Conservation (phyloP, 1,139 yeast genomes). For the Sugiyamaella pinicola region DNA sequence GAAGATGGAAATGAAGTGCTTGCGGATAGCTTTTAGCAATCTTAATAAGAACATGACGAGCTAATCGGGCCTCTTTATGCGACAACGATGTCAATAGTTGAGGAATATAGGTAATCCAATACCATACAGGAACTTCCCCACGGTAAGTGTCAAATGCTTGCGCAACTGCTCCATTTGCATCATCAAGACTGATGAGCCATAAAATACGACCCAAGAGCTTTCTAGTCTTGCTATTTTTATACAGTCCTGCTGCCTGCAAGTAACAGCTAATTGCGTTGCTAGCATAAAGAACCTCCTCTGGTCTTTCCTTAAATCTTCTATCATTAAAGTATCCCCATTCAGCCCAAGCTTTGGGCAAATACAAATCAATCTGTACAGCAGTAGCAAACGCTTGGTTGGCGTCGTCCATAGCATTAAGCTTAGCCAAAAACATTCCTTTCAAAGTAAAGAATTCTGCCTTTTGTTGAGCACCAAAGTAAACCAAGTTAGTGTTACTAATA, state of each 20-base stretch:
- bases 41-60: conserved; percentile 81
- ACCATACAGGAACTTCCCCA: conserved; percentile 99
- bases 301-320: conserved; percentile 79
- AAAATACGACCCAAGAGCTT: conserved; percentile 83
- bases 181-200: conserved; percentile 94
- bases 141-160: conserved; percentile 89
- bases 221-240: conserved; percentile 90
- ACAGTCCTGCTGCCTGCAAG: conserved; percentile 94
- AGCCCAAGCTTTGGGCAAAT: conserved; percentile 98
- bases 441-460: conserved; percentile 96
- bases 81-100: conserved; percentile 88
- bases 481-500: conserved; percentile 92
- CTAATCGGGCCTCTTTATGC: conserved; percentile 86
- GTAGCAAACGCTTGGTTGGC: conserved; percentile 98
- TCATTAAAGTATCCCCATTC: conserved; percentile 99
- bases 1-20: conserved; percentile 90
- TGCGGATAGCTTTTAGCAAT: conserved; percentile 98
- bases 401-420: conserved; percentile 84
- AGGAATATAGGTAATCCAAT: conserved; percentile 97
- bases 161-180: conserved; percentile 74
- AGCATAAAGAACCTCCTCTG: conserved; percentile 81
- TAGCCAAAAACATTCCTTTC: conserved; percentile 96
- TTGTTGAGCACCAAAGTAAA: conserved; percentile 94
- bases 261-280: conserved; percentile 95
- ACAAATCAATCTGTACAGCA: conserved; percentile 92